phyloP scores from a whole-genome alignment of 2,329 filamentous ascomycete genomes.

The Phialophora verrucosa region DNA sequence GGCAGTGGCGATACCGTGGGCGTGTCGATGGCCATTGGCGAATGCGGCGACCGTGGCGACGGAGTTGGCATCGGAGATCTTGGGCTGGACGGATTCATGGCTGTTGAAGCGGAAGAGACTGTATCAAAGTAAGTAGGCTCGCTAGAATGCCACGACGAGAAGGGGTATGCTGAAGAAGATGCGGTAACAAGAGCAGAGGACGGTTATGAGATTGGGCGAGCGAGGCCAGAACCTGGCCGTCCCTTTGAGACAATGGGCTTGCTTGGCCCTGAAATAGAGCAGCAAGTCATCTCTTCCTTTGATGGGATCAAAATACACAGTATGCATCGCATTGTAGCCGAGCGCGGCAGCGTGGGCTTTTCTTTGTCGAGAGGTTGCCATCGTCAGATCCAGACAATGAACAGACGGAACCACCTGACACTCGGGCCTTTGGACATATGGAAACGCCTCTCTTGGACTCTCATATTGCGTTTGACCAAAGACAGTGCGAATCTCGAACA shows the following conservation, averaged over 20 bases:
- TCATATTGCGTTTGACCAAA: neutral
- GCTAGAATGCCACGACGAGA: neutral
- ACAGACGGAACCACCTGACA: neutral
- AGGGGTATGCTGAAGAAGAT: neutral
- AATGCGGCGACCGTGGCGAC: constrained; percentile 28
- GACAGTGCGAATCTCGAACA: neutral
- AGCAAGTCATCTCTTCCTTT: neutral
- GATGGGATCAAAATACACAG: constrained; percentile 1
- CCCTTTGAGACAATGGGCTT: constrained; percentile 6
- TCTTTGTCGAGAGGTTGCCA: constrained; percentile 4
- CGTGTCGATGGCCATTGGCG: constrained; percentile 11
- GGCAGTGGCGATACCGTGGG: constrained; percentile 10
- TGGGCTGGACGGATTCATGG: constrained; percentile 26
- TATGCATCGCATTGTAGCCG: constrained; percentile 1
- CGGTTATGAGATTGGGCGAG: constrained; percentile 7
- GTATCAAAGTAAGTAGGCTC: neutral
- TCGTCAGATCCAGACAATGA: neutral
- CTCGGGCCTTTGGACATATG: neutral
- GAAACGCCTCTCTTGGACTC: neutral
- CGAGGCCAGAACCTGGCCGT: constrained; percentile 8
- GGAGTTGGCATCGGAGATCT: constrained; percentile 19
- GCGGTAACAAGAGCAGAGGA: neutral
- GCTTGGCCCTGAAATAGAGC: constrained; percentile 12
- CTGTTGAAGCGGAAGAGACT: neutral
- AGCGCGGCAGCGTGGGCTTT: neutral